Percentiles rank a stretch among this genome's conserved stretches.
Evolutionary conservation across 306 rosid species (phyloP).

Genomic region (Lablab purpureus): DNA sequence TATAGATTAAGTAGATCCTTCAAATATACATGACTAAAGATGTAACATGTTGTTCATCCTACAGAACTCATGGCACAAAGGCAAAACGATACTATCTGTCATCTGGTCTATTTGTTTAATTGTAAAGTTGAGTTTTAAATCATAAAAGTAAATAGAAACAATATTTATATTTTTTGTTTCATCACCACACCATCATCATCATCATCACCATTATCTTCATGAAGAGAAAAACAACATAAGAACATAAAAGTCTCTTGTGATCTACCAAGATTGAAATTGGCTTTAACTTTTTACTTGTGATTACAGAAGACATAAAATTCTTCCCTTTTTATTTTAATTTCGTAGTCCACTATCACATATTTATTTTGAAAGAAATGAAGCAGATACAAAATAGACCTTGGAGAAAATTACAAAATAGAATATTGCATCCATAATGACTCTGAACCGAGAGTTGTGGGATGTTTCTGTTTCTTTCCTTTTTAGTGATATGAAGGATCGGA

Average conservation of each 20-base stretch:
- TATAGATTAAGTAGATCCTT: conserved; percentile 30
- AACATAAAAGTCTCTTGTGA: conserved; percentile 23
- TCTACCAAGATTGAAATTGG: conserved; percentile 38
- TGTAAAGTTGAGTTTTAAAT: conserved; percentile 18
- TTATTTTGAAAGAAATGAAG: conserved; percentile 38
- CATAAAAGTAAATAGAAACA: conserved; percentile 8
- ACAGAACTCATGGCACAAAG: conserved; percentile 21
- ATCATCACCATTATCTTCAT: not conserved
- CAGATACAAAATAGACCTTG: conserved; percentile 30
- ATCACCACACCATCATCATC: conserved; percentile 16
- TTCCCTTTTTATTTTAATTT: conserved; percentile 41
- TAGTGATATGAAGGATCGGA: conserved; percentile 24
- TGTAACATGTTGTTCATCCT: conserved; percentile 5
- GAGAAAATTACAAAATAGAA: conserved; percentile 32
- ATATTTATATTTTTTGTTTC: conserved; percentile 10
- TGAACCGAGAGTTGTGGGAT: conserved; percentile 13
- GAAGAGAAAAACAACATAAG: not conserved
- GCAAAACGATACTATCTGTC: conserved; percentile 17
- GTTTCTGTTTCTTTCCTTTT: conserved; percentile 32
- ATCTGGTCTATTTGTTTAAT: conserved; percentile 26
- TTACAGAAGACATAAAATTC: conserved; percentile 8
- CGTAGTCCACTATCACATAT: conserved; percentile 2
- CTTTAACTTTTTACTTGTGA: conserved; percentile 33
- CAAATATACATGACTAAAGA: conserved; percentile 25
- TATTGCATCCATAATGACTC: not conserved